Evolutionary conservation across 1,284 basidiomycete species (phyloP).

Genomic region (Naganishia sp.): DNA sequence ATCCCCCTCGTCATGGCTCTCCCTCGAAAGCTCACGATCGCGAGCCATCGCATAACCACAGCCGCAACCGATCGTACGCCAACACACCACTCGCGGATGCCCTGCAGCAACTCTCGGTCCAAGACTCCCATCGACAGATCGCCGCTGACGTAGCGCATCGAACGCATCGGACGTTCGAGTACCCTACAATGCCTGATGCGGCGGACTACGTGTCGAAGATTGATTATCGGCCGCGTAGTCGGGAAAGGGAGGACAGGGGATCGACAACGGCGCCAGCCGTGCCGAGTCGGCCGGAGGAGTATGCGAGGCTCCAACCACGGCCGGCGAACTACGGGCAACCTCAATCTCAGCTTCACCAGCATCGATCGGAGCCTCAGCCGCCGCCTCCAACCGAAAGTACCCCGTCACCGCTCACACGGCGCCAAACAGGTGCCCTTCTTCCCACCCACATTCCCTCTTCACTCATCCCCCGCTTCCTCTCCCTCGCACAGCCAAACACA

Average conservation of each 20-base stretch:
- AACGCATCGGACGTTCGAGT: constrained; percentile 18
- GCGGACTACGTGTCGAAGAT: constrained; percentile 7
- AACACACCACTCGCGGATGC: neutral
- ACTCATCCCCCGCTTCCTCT: constrained; percentile 59
- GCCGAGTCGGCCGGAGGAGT: constrained; percentile 8
- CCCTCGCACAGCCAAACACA: constrained; percentile 67
- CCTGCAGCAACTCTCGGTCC: constrained; percentile 1
- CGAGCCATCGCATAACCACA: neutral
- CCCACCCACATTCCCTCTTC: constrained; percentile 22
- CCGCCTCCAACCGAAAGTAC: neutral
- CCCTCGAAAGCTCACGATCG: no score
- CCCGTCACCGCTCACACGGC: neutral
- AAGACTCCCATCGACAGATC: neutral
- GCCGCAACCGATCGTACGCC: neutral
- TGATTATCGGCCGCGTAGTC: neutral
- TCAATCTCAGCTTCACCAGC: neutral
- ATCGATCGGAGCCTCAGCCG: neutral
- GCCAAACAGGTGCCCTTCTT: constrained; percentile 13
- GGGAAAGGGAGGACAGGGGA: neutral
- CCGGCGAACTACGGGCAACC: constrained; percentile 1
- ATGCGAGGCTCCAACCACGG: constrained; percentile 12
- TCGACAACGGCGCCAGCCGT: neutral
- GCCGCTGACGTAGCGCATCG: neutral
- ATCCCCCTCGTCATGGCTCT: neutral
- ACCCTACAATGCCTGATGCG: constrained; percentile 21